Evolutionary conservation across 1,284 basidiomycete genomes (phyloP).

Genomic region (Malassezia psittaci): DNA sequence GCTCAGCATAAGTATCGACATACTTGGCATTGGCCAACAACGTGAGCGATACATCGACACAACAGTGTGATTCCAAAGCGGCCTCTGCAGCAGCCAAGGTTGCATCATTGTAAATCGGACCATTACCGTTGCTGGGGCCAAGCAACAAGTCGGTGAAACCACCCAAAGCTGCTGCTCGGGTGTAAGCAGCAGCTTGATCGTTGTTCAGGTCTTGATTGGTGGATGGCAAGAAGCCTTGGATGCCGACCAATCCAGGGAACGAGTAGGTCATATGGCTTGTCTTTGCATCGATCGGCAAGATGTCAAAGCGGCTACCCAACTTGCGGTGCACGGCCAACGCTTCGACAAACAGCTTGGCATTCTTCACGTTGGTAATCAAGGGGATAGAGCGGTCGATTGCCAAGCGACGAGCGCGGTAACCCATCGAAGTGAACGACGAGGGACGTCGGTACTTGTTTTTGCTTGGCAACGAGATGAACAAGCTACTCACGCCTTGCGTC

Average conservation of each 20-base stretch:
- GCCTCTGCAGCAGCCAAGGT: slow-evolving; percentile 31
- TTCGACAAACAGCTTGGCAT: slow-evolving; percentile 91
- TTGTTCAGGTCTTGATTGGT: slow-evolving; percentile 50
- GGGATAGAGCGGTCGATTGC: slow-evolving; percentile 98
- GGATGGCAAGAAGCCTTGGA: slow-evolving; percentile 76
- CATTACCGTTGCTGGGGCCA: slow-evolving; percentile 24
- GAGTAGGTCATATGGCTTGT: slow-evolving; percentile 74
- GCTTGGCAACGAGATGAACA: slow-evolving; percentile 98
- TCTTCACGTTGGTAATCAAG: slow-evolving; percentile 96
- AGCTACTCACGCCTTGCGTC: slow-evolving; percentile 49
- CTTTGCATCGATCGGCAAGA: slow-evolving; percentile 86
- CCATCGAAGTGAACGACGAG: slow-evolving; percentile 91
- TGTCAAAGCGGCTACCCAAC: slow-evolving; percentile 68
- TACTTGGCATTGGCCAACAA: slow-evolving; percentile 34
- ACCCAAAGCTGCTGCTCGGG: slow-evolving; percentile 16
- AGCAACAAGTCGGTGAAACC: slow-evolving; percentile 42
- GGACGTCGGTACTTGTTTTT: slow-evolving; percentile 97
- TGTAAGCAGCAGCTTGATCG: slow-evolving; percentile 24
- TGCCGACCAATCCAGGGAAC: slow-evolving; percentile 84
- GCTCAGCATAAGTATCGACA: slow-evolving; percentile 23
- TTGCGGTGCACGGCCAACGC: slow-evolving; percentile 61
- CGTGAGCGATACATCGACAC: slow-evolving; percentile 40
- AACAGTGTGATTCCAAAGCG: slow-evolving; percentile 35
- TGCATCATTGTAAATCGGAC: slow-evolving; percentile 23
- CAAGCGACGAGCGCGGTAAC: slow-evolving; percentile 92